Conservation (phyloP, 345 rosid genomes). For the Moringa oleifera region DNA sequence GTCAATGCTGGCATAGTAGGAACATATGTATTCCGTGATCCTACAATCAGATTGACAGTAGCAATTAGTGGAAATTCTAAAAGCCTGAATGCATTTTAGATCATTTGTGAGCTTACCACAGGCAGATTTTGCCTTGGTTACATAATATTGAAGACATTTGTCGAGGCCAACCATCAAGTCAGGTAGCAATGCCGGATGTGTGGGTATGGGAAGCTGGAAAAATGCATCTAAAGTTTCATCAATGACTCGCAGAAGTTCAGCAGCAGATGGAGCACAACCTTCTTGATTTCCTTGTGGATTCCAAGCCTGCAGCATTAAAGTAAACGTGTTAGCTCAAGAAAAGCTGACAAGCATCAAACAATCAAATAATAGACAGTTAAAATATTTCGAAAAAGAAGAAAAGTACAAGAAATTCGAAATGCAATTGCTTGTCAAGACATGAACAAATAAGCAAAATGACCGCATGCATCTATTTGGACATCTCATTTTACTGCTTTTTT, state of each 20-base stretch:
- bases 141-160: conserved; percentile 82
- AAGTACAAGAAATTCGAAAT: not conserved
- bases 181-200: conserved; percentile 89
- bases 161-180: conserved; percentile 84
- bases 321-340: conserved; percentile 14
- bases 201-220: conserved; percentile 92
- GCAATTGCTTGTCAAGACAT: not conserved
- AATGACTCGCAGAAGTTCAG: conserved; percentile 66
- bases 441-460: too few relatives aligned
- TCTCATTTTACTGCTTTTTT: not conserved
- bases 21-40: conserved; percentile 64
- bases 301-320: conserved; percentile 52
- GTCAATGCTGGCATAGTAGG: conserved; percentile 97
- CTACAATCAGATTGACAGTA: conserved; percentile 33
- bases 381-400: conserved; percentile 1
- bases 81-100: conserved; percentile 2
- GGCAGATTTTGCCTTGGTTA: conserved; percentile 81
- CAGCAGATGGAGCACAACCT: conserved; percentile 76
- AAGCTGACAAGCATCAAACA: conserved; percentile 9
- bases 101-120: conserved; percentile 55
- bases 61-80: conserved; percentile 20
- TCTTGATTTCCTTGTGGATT: conserved; percentile 57
- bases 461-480: too few relatives aligned
- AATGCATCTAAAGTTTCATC: conserved; percentile 86
- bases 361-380: not conserved